Conservation (phyloP, 192 early-diverging fungal species). For the Mortierella claussenii region DNA sequence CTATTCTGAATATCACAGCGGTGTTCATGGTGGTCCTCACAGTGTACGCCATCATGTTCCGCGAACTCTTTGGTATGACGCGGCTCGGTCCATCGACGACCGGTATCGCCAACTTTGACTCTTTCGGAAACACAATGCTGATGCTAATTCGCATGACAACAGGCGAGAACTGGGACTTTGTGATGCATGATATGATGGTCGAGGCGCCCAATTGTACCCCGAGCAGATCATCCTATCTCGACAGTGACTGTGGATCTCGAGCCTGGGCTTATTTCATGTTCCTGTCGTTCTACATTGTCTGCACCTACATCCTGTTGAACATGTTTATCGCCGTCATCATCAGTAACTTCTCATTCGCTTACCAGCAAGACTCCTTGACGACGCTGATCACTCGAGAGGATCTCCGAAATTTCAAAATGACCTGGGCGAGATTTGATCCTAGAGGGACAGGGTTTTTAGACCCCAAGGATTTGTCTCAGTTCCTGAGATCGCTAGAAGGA, state of each 20-base stretch:
- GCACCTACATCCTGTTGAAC: slow-evolving; percentile 69
- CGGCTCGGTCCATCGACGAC: slow-evolving; percentile 59
- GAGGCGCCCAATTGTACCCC: slow-evolving; percentile 61
- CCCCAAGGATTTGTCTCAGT: slow-evolving; percentile 56
- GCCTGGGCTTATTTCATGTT: slow-evolving; percentile 67
- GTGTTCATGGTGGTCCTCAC: slow-evolving; percentile 67
- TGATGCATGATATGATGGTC: slow-evolving; percentile 70
- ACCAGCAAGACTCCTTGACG: slow-evolving; percentile 65
- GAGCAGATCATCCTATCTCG: slow-evolving; percentile 47
- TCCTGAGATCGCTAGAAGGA: slow-evolving; percentile 55
- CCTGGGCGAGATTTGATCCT: slow-evolving; percentile 61
- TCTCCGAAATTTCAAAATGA: slow-evolving; percentile 66
- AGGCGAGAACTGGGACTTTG: slow-evolving; percentile 69
- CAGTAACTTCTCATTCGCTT: slow-evolving; percentile 70
- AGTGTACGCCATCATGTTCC: slow-evolving; percentile 68
- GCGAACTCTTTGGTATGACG: slow-evolving; percentile 69
- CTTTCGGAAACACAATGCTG: slow-evolving; percentile 59
- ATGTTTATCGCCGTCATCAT: slow-evolving; percentile 70
- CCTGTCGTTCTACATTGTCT: slow-evolving; percentile 67
- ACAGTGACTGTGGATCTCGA: slow-evolving; percentile 63
- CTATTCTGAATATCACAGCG: slow-evolving; percentile 65
- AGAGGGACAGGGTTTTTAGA: slow-evolving; percentile 63
- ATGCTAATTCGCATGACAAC: slow-evolving; percentile 65
- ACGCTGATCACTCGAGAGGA: slow-evolving; percentile 67
- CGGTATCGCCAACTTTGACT: slow-evolving; percentile 61